A percentile compares a stretch with the other conserved stretches of the same genome.
Conservation (phyloP, 495 filamentous ascomycete genomes). For the Trichodelitschia bisporula region DNA sequence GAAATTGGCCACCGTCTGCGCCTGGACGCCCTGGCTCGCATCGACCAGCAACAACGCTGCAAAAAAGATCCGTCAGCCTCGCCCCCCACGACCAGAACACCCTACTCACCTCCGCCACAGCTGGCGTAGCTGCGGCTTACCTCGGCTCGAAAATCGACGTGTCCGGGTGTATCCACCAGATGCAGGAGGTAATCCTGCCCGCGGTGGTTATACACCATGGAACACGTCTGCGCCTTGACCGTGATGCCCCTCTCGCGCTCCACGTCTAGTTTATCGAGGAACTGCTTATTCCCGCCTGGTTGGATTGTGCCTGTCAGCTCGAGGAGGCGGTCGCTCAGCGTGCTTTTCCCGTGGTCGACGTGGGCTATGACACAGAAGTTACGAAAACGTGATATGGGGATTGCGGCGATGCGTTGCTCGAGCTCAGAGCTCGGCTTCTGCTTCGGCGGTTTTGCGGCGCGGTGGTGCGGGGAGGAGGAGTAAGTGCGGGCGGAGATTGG, state of each 20-base stretch:
- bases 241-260: constrained; percentile 92
- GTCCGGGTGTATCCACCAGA: constrained; percentile 87
- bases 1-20: constrained; percentile 93
- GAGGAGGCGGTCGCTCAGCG: constrained; percentile 71
- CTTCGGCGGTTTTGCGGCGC: too few relatives aligned
- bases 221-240: constrained; percentile 96
- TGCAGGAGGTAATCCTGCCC: constrained; percentile 81
- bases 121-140: constrained; percentile 85
- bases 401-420: constrained; percentile 59
- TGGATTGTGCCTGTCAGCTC: constrained; percentile 90
- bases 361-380: constrained; percentile 98
- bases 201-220: constrained; percentile 76
- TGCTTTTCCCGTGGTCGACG: constrained; percentile 96
- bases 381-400: constrained; percentile 76
- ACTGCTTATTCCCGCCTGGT: constrained; percentile 71
- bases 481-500: too few relatives aligned
- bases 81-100: neutral
- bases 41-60: constrained; percentile 69
- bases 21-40: constrained; percentile 78
- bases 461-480: too few relatives aligned
- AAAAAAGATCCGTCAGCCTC: neutral
- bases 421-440: too few relatives aligned
- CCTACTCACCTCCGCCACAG: constrained; percentile 39
- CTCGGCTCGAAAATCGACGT: constrained; percentile 93
- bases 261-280: constrained; percentile 90